phyloP scores from a whole-genome alignment of 106 monocot species.

The Triglochin maritima region DNA sequence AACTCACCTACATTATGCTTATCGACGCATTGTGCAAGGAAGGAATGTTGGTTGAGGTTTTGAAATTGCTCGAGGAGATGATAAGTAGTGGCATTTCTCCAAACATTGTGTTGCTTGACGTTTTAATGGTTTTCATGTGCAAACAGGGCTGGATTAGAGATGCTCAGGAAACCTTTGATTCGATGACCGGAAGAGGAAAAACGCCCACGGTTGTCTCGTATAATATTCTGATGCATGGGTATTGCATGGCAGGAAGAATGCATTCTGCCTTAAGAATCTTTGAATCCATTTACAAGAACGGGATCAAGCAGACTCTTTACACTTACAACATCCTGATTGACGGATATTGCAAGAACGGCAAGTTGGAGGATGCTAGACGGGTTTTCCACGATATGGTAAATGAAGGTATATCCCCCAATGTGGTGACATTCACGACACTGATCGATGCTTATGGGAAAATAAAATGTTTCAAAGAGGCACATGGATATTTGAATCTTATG shows the following conservation, averaged over 20 bases:
- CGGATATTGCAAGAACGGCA: conserved; percentile 14
- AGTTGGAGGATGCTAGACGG: conserved; percentile 5
- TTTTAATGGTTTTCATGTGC: conserved; percentile 21
- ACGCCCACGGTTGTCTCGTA: conserved; percentile 4
- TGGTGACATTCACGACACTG: conserved; percentile 14
- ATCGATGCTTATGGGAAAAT: conserved; percentile 15
- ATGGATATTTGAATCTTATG: not conserved
- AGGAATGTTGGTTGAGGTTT: conserved; percentile 6
- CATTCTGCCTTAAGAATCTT: not conserved
- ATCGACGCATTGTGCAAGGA: conserved; percentile 24
- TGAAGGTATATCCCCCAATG: conserved; percentile 8
- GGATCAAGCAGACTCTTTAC: conserved; percentile 8
- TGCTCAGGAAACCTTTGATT: conserved; percentile 16
- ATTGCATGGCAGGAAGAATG: conserved; percentile 8
- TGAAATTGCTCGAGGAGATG: conserved; percentile 27
- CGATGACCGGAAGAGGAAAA: conserved; percentile 10
- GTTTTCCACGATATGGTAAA: conserved; percentile 3
- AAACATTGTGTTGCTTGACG: conserved; percentile 14
- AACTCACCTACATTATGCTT: conserved; percentile 20
- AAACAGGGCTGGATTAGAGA: conserved; percentile 14
- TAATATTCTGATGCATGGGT: conserved; percentile 16
- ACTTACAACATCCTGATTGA: conserved; percentile 17
- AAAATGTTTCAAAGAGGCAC: not conserved
- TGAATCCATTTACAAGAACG: conserved; percentile 1
- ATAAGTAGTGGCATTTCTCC: conserved; percentile 11